phyloP scores from a whole-genome alignment of 192 early-diverging fungal species.

The Funneliformis geosporum region DNA sequence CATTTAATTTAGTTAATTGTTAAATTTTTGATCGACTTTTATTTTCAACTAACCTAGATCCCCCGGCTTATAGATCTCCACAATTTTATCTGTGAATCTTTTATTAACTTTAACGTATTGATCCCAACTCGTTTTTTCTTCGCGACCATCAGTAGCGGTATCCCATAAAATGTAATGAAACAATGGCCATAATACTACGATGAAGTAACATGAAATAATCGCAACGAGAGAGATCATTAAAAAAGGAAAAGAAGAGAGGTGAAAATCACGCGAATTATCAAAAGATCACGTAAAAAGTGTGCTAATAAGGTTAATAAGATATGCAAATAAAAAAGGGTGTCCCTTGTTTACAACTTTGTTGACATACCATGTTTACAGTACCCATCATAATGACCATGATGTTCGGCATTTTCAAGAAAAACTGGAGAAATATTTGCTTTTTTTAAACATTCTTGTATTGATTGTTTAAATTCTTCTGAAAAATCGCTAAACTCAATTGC shows the following conservation, averaged over 20 bases:
- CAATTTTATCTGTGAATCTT: conserved; percentile 73
- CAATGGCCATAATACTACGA: conserved; percentile 91
- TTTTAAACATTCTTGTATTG: conserved; percentile 55
- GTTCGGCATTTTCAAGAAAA: conserved; percentile 69
- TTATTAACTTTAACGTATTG: conserved; percentile 83
- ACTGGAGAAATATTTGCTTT: conserved; percentile 73
- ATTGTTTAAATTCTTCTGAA: conserved; percentile 51
- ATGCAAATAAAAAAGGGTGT: neutral
- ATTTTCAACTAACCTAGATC: conserved; percentile 66
- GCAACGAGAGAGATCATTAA: too few species aligned
- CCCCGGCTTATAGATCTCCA: conserved; percentile 69
- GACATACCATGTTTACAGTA: conserved; percentile 88
- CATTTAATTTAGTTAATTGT: neutral
- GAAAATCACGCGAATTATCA: neutral
- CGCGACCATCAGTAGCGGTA: conserved; percentile 62
- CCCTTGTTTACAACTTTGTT: neutral
- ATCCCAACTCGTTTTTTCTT: conserved; percentile 70
- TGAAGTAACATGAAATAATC: neutral
- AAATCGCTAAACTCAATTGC: conserved; percentile 32
- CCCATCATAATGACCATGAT: conserved; percentile 90
- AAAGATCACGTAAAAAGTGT: neutral
- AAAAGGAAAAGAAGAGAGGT: neutral
- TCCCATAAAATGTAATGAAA: conserved; percentile 95
- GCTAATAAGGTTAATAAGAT: neutral
- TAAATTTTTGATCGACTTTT: neutral